Base-by-base conservation (phyloP, 2,329 filamentous ascomycete genomes). In the Colletotrichum destructivum region DNA sequence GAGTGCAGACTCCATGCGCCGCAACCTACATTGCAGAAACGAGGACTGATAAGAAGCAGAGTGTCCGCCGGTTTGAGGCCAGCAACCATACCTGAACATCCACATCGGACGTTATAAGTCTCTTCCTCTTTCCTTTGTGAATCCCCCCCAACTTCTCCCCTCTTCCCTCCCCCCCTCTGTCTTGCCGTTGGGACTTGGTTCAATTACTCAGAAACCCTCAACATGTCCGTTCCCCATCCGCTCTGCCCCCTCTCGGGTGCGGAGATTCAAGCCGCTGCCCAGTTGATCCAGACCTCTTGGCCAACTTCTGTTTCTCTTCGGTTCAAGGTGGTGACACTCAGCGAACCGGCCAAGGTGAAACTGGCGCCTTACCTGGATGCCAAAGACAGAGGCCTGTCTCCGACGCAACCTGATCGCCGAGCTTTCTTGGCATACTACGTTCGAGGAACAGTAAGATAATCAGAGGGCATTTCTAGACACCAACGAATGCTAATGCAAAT, bases 301-400 rank as follows among this genome's bases (percentile, higher is more conserved):
- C 90, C 89, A 0, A 80, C 82, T 15, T 83, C 84, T 31, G 87
- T 86, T 2, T 83, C 88, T 40, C 78, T 91, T 54, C 88, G 91
- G 62, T 92, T 91, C 84, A 92, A 92, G 78, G 82, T 83, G 54
- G 83, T 92, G 35, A 92, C 86, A n/a, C 80, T 91, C n/a, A 81
- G 85, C 52, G 88, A 91, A 76, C 88, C 89, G 6, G 81, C 84
- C 9, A 91, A 91, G 80, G 77, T 80, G 5, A 83, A 88, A 52
- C 82, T 89, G 11, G 75, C 86, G 26, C 84, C 83, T 2, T 90
- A 87, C 75, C 78, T 90, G 46, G 82, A 83, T 21, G 86, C 86
- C 13, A 85, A 88, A 75, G 82, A 85, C 66, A 79, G 78, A 15
- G 84, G 84, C 2, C 74, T 78, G 64, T 60, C 52, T 18, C 60